Conservation (phyloP, 352 stramenopile genomes). For the Globisporangium sylvaticum region DNA sequence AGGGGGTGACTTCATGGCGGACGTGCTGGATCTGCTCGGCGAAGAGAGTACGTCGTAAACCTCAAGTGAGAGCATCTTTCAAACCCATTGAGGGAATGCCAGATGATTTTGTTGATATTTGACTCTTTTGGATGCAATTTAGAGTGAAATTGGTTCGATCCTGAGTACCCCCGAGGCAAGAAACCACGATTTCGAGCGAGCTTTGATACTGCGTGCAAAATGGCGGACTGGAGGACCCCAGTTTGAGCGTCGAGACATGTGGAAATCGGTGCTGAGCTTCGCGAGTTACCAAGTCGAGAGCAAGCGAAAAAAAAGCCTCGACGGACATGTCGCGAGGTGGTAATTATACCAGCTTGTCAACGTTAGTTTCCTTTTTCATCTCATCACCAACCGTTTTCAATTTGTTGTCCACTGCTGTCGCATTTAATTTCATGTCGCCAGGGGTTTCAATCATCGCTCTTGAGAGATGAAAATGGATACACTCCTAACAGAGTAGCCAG, state of each 20-base stretch:
- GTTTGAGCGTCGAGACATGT: background rate
- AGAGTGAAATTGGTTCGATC: background rate
- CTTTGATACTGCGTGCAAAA: background rate
- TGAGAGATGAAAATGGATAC: background rate
- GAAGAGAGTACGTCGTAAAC: constrained; percentile 35
- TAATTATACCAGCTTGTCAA: background rate
- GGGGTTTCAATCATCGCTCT: background rate
- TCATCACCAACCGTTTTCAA: background rate
- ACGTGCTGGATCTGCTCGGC: constrained; percentile 89
- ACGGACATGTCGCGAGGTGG: background rate
- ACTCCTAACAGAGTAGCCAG: background rate
- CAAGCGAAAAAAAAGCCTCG: background rate
- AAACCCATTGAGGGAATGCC: background rate
- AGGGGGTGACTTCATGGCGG: constrained; percentile 90
- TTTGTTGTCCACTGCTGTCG: background rate
- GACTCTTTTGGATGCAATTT: background rate
- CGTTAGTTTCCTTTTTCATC: background rate
- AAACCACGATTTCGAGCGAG: background rate
- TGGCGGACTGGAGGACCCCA: background rate
- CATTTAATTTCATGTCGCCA: background rate
- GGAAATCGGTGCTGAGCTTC: background rate
- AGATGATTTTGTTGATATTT: background rate
- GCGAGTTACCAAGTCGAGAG: background rate
- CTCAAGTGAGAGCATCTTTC: no score
- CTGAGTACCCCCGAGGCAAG: background rate